Conservation (phyloP, 2,329 filamentous ascomycete genomes). For the Alternaria incomplexa region DNA sequence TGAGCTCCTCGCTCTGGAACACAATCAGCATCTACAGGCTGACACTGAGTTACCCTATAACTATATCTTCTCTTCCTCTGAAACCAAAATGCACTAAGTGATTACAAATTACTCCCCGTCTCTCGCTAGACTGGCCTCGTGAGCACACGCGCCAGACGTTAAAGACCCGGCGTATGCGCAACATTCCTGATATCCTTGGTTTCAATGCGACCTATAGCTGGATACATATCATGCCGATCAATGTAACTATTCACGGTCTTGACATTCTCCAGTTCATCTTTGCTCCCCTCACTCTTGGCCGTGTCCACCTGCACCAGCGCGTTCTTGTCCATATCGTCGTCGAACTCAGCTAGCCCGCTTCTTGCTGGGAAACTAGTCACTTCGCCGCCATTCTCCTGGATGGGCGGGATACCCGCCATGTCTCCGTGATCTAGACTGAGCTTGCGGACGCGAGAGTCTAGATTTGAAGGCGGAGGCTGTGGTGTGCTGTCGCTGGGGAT, state of each 20-base stretch:
- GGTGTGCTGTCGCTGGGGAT: conserved; percentile 24
- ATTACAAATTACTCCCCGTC: neutral
- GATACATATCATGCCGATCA: conserved; percentile 54
- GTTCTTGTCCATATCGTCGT: conserved; percentile 22
- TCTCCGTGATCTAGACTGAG: conserved; percentile 18
- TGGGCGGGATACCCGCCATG: conserved; percentile 4
- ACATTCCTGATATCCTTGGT: conserved; percentile 49
- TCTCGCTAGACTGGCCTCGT: neutral
- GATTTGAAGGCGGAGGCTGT: conserved; percentile 22
- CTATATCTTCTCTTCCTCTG: neutral
- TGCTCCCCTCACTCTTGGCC: conserved; percentile 28
- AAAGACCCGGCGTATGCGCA: conserved; percentile 23
- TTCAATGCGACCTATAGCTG: conserved; percentile 41
- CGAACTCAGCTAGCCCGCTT: neutral
- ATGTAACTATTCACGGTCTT: conserved; percentile 46
- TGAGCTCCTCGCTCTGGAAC: neutral
- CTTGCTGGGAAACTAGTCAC: conserved; percentile 11
- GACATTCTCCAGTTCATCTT: conserved; percentile 27
- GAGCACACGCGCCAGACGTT: neutral
- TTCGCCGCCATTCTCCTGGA: conserved; percentile 17
- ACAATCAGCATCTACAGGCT: neutral
- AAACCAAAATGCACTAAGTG: neutral
- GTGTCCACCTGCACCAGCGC: conserved; percentile 37
- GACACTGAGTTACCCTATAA: neutral
- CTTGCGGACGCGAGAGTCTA: conserved; percentile 33